These are phyloP conservation scores for Malassezia sp. DNA, from an alignment of 1,284 basidiomycete genomes.

Conservation along the genomic window DNA sequence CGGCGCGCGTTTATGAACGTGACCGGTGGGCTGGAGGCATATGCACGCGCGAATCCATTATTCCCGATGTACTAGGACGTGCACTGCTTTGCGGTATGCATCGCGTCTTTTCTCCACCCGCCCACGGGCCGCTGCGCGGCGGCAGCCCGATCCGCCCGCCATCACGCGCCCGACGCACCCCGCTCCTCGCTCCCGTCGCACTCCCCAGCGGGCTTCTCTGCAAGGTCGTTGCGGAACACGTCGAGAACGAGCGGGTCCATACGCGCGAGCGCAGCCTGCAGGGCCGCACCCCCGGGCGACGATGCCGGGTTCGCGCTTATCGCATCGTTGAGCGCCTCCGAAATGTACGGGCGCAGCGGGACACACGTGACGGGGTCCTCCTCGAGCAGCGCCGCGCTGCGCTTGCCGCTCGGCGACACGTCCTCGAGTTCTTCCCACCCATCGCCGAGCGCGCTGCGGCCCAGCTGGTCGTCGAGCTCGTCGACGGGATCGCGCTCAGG, in stretches of 20 bases:
- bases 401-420: constrained; percentile 20
- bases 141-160: too few relatives aligned
- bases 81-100: neutral
- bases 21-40: constrained; percentile 1
- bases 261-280: constrained; percentile 17
- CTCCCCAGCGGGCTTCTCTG: constrained; percentile 2
- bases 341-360: constrained; percentile 22
- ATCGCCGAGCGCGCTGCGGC: constrained; percentile 17
- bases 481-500: neutral
- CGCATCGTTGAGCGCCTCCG: constrained; percentile 22
- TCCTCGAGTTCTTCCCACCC: constrained; percentile 32
- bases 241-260: constrained; percentile 41
- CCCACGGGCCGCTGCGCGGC: too few relatives aligned
- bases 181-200: too few relatives aligned
- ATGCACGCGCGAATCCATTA: constrained; percentile 1
- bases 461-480: constrained; percentile 4
- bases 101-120: too few relatives aligned
- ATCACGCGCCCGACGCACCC: too few relatives aligned
- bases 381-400: neutral
- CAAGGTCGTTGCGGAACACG: constrained; percentile 31
- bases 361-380: constrained; percentile 23
- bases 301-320: constrained; percentile 15
- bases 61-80: constrained; percentile 18
- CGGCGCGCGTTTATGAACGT: constrained; percentile 4
- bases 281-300: neutral